phyloP scores from a whole-genome alignment of 1,284 basidiomycete genomes.

The Anthracocystis walkeri region DNA sequence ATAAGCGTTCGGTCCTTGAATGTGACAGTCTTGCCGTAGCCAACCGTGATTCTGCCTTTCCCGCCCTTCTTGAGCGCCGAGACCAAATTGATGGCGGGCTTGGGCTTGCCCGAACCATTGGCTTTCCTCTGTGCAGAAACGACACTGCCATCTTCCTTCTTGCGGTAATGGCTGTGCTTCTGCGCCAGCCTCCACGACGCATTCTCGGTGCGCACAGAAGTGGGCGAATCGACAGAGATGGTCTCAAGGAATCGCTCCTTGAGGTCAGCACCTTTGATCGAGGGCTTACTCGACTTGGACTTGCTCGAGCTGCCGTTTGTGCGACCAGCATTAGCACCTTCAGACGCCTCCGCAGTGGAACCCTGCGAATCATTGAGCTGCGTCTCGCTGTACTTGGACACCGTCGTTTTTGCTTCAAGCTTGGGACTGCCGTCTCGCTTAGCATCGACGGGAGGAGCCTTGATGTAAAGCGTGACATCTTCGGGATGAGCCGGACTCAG shows the following conservation, averaged over 20 bases:
- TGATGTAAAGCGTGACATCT: constrained; percentile 72
- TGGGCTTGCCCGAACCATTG: constrained; percentile 35
- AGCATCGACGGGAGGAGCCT: constrained; percentile 29
- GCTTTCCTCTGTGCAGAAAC: constrained; percentile 34
- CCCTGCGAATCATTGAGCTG: constrained; percentile 20
- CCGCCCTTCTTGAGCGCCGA: constrained; percentile 71
- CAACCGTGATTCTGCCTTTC: constrained; percentile 71
- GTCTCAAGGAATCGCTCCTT: constrained; percentile 73
- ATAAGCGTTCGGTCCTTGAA: constrained; percentile 72
- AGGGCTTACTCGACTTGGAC: constrained; percentile 29
- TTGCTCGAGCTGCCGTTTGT: constrained; percentile 11
- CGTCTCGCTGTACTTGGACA: constrained; percentile 28
- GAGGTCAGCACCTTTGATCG: constrained; percentile 58
- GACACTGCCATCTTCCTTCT: constrained; percentile 39
- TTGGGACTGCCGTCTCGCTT: constrained; percentile 23
- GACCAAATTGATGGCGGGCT: constrained; percentile 63
- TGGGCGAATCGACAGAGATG: constrained; percentile 69
- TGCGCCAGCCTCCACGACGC: constrained; percentile 62
- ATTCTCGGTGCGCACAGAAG: constrained; percentile 61
- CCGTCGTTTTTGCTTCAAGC: constrained; percentile 26
- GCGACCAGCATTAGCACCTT: constrained; percentile 3
- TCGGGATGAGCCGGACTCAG: constrained; percentile 72
- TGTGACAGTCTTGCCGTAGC: constrained; percentile 71
- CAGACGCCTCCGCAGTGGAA: constrained; percentile 13
- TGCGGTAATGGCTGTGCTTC: constrained; percentile 58